phyloP scores from a whole-genome alignment of 768 basidiomycete species.

The Auricularia auricula-judae region DNA sequence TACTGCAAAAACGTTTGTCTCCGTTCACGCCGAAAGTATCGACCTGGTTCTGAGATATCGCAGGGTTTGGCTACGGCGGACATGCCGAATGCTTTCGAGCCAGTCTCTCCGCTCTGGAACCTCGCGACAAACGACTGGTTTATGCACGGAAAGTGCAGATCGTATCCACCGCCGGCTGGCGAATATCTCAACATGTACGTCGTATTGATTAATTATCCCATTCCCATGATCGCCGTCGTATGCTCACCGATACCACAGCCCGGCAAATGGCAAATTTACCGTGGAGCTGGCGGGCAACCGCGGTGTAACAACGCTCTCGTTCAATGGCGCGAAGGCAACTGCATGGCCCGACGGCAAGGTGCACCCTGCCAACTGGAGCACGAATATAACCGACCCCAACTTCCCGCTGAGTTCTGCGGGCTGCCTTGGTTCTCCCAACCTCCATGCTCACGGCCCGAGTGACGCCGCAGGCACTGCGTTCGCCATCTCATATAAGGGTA shows the following conservation, averaged over 20 bases:
- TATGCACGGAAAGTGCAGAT: slow-evolving; percentile 1
- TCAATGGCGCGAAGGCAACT: background rate
- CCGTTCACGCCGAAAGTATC: too few relatives aligned
- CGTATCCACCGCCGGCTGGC: slow-evolving; percentile 1
- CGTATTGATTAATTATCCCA: too few relatives aligned
- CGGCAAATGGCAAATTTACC: slow-evolving; percentile 3
- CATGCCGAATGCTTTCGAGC: background rate
- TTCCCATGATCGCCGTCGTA: too few relatives aligned
- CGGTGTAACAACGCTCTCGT: slow-evolving; percentile 5
- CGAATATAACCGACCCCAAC: background rate
- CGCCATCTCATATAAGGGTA: slow-evolving; percentile 5
- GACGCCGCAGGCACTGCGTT: slow-evolving; percentile 4
- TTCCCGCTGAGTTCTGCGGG: background rate
- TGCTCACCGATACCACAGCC: background rate
- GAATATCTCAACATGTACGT: slow-evolving; percentile 2
- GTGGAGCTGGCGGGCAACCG: slow-evolving; percentile 5
- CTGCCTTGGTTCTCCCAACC: slow-evolving; percentile 1
- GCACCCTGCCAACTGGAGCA: background rate
- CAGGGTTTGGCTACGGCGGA: too few relatives aligned
- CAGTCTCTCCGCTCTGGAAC: slow-evolving; percentile 2
- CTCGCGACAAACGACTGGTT: slow-evolving; percentile 2
- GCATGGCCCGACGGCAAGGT: slow-evolving; percentile 1
- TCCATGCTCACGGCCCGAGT: background rate
- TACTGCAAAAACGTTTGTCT: too few relatives aligned
- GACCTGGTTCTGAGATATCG: background rate